A percentile compares a stretch with the other conserved stretches of the same genome.
These are phyloP conservation scores for Pisolithus tinctorius DNA, from an alignment of 768 basidiomycete species.

Conservation along the genomic window DNA sequence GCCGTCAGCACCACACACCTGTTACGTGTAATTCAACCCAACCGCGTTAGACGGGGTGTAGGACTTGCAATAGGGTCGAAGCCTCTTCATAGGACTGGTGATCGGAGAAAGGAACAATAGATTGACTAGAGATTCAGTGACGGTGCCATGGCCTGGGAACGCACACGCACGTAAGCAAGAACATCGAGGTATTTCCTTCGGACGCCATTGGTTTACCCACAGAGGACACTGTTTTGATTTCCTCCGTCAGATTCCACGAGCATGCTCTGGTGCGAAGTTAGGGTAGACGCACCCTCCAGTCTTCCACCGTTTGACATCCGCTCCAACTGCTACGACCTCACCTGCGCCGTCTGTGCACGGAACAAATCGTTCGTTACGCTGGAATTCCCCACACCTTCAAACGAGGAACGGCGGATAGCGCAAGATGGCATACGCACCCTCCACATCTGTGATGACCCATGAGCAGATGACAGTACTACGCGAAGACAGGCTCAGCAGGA, in stretches of 20 bases:
- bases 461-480: conserved; percentile 41
- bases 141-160: conserved; percentile 1
- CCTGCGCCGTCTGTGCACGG: conserved; percentile 49
- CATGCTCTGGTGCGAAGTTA: too few species aligned
- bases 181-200: conserved; percentile 13
- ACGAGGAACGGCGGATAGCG: neutral
- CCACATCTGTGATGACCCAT: conserved; percentile 36
- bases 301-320: conserved; percentile 39
- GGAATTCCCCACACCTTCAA: conserved; percentile 1
- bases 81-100: conserved; percentile 46
- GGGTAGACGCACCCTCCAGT: conserved; percentile 43
- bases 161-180: conserved; percentile 43
- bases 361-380: conserved; percentile 22
- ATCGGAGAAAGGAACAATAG: conserved; percentile 45
- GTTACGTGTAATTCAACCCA: neutral
- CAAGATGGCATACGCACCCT: conserved; percentile 16
- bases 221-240: conserved; percentile 29
- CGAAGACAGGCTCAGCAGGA: neutral
- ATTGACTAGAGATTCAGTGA: conserved; percentile 20
- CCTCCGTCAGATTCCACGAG: too few species aligned
- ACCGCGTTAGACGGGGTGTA: neutral
- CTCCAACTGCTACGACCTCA: conserved; percentile 43
- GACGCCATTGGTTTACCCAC: conserved; percentile 45
- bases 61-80: conserved; percentile 50
- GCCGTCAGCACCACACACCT: conserved; percentile 60